A percentile compares a stretch with the other conserved stretches of the same genome.
Evolutionary conservation across 1,139 yeast genomes (phyloP).

Genomic region (Barnettozyma hawaiiensis): DNA sequence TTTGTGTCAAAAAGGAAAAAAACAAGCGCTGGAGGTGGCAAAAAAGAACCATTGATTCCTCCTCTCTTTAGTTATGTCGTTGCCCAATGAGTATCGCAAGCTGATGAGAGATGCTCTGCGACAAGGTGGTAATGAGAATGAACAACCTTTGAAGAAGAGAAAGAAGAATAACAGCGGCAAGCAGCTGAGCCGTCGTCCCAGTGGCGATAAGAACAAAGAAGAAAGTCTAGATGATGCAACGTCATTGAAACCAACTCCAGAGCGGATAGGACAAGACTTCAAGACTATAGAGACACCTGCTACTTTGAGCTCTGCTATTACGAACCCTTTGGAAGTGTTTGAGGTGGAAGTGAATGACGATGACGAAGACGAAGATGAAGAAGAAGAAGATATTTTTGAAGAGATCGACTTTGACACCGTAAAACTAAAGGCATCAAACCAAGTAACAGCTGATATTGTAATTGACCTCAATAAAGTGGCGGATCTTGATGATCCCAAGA

Average conservation of each 20-base stretch:
- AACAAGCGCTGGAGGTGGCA: background rate
- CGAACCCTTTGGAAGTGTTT: constrained; percentile 13
- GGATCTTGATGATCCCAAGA: constrained; percentile 18
- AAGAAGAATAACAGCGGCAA: constrained; percentile 10
- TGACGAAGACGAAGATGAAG: constrained; percentile 29
- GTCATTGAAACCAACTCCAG: background rate
- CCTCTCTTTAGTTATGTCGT: background rate
- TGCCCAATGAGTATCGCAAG: constrained; percentile 35
- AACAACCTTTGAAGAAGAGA: constrained; percentile 26
- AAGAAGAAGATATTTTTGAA: constrained; percentile 35
- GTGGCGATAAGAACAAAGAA: constrained; percentile 27
- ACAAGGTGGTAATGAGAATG: constrained; percentile 13
- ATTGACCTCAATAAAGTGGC: constrained; percentile 20
- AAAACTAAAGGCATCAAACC: constrained; percentile 22
- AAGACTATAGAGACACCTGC: background rate
- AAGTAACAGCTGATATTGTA: constrained; percentile 20
- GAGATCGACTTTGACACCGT: constrained; percentile 36
- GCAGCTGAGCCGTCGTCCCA: constrained; percentile 24
- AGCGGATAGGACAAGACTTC: background rate
- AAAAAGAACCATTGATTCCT: too few species aligned
- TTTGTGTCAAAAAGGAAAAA: background rate
- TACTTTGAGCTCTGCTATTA: background rate
- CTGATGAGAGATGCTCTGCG: constrained; percentile 32
- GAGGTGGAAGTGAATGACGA: constrained; percentile 37
- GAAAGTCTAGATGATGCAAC: background rate